These are phyloP conservation scores for Saturnispora serradocipensis DNA, from an alignment of 805 yeast genomes.

Conservation along the genomic window DNA sequence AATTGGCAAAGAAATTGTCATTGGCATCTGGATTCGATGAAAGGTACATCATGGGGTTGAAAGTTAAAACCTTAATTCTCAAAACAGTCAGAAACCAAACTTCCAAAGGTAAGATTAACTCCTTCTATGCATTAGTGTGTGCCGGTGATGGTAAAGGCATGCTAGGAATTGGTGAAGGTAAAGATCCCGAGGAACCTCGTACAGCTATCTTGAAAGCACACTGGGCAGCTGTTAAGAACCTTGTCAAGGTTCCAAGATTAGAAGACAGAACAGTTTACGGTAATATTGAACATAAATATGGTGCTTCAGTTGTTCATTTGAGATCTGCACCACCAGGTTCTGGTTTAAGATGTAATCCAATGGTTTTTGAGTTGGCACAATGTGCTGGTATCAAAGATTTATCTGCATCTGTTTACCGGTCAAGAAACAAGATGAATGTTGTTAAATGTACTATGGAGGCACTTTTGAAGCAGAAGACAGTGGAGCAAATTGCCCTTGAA, in stretches of 20 bases:
- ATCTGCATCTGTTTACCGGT: slow-evolving; percentile 83
- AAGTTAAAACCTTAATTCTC: slow-evolving; percentile 57
- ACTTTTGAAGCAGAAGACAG: slow-evolving; percentile 62
- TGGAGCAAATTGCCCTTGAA: slow-evolving; percentile 80
- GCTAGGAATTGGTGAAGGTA: slow-evolving; percentile 93
- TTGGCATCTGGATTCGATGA: slow-evolving; percentile 59
- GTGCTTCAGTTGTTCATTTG: slow-evolving; percentile 74
- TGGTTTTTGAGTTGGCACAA: slow-evolving; percentile 83
- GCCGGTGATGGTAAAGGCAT: slow-evolving; percentile 92
- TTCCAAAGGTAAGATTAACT: slow-evolving; percentile 79
- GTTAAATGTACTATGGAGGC: slow-evolving; percentile 87
- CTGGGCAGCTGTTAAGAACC: slow-evolving; percentile 87
- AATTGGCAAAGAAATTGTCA: slow-evolving; percentile 46
- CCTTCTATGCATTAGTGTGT: slow-evolving; percentile 74
- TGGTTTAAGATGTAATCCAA: slow-evolving; percentile 86
- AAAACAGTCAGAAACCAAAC: slow-evolving; percentile 88
- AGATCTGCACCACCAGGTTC: slow-evolving; percentile 89
- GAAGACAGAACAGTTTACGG: slow-evolving; percentile 90
- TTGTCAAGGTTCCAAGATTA: slow-evolving; percentile 72
- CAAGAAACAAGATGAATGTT: slow-evolving; percentile 92
- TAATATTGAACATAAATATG: slow-evolving; percentile 71
- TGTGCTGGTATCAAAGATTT: slow-evolving; percentile 91
- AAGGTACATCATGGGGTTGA: slow-evolving; percentile 49
- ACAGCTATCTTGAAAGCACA: slow-evolving; percentile 76
- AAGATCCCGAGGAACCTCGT: slow-evolving; percentile 67